phyloP scores from a whole-genome alignment of 108 stramenopile species.

The Tribonema minus region DNA sequence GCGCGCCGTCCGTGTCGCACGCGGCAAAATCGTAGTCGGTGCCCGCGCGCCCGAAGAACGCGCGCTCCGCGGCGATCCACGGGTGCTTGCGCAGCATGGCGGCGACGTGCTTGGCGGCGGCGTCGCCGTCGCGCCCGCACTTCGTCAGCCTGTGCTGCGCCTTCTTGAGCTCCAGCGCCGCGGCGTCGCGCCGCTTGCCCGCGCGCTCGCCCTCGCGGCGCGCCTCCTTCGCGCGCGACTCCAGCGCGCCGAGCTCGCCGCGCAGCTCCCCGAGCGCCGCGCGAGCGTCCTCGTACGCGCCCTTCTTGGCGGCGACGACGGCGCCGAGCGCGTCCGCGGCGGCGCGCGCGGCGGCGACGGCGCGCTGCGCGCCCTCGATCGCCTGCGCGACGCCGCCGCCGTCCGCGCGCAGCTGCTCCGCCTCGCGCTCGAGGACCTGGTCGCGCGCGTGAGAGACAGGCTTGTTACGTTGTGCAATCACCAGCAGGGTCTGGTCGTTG shows the following conservation, averaged over 20 bases:
- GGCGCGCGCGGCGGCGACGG: conserved; percentile 55
- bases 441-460: too few relatives aligned
- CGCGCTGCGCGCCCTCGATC: conserved; percentile 56
- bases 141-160: conserved; percentile 66
- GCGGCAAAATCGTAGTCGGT: conserved; percentile 92
- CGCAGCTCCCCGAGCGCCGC: too few relatives aligned
- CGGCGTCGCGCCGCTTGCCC: background rate
- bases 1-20: conserved; percentile 65
- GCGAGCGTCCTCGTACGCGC: conserved; percentile 20
- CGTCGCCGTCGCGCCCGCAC: conserved; percentile 44
- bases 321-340: conserved; percentile 55
- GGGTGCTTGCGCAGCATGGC: conserved; percentile 70
- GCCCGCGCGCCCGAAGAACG: conserved; percentile 83
- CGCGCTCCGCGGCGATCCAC: conserved; percentile 86
- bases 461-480: too few relatives aligned
- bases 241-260: too few relatives aligned
- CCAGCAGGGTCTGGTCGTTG: too few relatives aligned
- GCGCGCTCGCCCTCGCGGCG: too few relatives aligned
- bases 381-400: too few relatives aligned
- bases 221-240: too few relatives aligned
- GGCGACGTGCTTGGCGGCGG: conserved; percentile 55
- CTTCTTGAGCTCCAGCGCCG: conserved; percentile 80
- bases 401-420: too few relatives aligned
- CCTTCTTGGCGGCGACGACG: conserved; percentile 63
- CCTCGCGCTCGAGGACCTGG: too few relatives aligned